Conservation (phyloP, 1,139 yeast genomes). For the Blastobotrys persicus region DNA sequence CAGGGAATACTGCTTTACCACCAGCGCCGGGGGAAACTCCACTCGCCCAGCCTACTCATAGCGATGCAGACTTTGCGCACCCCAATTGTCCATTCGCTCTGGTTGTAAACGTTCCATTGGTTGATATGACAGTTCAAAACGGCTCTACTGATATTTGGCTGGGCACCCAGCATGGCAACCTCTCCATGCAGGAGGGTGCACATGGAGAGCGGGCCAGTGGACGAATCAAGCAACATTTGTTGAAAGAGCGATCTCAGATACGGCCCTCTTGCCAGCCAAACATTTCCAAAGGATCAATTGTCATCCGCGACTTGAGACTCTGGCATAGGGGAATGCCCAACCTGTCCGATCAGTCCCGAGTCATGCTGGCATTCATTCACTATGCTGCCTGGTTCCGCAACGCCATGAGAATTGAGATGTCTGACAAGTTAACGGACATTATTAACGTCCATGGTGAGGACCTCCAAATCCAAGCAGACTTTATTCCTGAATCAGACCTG, state of each 20-base stretch:
- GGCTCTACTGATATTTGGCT: conserved; percentile 25
- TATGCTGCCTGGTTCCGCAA: conserved; percentile 11
- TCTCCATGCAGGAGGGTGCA: conserved; percentile 13
- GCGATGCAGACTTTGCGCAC: conserved; percentile 9
- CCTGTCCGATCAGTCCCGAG: conserved; percentile 11
- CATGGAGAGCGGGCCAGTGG: conserved; percentile 9
- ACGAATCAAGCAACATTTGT: neutral
- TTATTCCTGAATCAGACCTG: conserved; percentile 6
- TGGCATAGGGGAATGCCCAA: conserved; percentile 25
- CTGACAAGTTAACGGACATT: neutral
- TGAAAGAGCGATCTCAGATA: conserved; percentile 12
- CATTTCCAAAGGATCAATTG: conserved; percentile 20
- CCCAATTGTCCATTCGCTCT: conserved; percentile 9
- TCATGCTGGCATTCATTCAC: conserved; percentile 4
- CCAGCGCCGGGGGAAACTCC: neutral
- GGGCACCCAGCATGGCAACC: conserved; percentile 13
- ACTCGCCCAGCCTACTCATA: conserved; percentile 10
- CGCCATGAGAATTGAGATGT: conserved; percentile 11
- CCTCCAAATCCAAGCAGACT: conserved; percentile 9
- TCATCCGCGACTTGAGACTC: conserved; percentile 19
- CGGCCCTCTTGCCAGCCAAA: conserved; percentile 20
- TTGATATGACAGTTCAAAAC: conserved; percentile 16
- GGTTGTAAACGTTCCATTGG: conserved; percentile 18
- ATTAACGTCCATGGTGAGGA: neutral
- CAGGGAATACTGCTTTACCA: conserved; percentile 9